phyloP scores from a whole-genome alignment of 306 rosid species.

The Aeschynomene evenia region DNA sequence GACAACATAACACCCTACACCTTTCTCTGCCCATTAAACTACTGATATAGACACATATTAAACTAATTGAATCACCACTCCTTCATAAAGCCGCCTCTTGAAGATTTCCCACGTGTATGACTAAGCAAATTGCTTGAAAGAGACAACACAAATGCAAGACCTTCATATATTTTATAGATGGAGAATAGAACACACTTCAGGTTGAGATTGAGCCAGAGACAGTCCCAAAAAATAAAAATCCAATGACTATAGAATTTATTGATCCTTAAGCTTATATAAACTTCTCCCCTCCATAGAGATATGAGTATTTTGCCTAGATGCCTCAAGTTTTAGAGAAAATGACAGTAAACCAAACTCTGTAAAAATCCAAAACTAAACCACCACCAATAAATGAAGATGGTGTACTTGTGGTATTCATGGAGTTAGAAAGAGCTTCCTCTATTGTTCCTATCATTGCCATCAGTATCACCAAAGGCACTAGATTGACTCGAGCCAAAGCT shows the following conservation, averaged over 20 bases:
- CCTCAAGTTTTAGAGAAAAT: constrained; percentile 23
- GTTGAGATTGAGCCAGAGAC: constrained; percentile 1
- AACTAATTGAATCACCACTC: constrained; percentile 19
- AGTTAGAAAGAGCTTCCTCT: constrained; percentile 36
- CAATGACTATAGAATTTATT: constrained; percentile 6
- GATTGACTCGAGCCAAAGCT: constrained; percentile 37
- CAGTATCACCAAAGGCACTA: constrained; percentile 32
- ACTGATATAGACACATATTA: constrained; percentile 20
- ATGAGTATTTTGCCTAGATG: constrained; percentile 27
- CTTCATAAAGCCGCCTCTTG: constrained; percentile 28
- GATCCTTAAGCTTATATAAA: constrained; percentile 24
- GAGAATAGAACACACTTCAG: background rate
- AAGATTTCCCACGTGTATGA: constrained; percentile 17
- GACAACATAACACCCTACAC: constrained; percentile 20
- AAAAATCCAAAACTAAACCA: constrained; percentile 19
- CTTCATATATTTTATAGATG: background rate
- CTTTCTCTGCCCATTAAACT: constrained; percentile 18
- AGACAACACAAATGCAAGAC: background rate
- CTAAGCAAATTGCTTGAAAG: background rate
- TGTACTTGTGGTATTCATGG: constrained; percentile 11
- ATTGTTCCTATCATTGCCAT: constrained; percentile 31
- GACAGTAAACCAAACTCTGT: constrained; percentile 27
- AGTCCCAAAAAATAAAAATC: background rate
- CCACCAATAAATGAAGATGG: constrained; percentile 26
- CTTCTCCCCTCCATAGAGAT: constrained; percentile 22